Evolutionary conservation across 805 yeast species (phyloP), one percentile per base, ranked within the genome.

Genomic region (Candida methanosorbosa): DNA sequence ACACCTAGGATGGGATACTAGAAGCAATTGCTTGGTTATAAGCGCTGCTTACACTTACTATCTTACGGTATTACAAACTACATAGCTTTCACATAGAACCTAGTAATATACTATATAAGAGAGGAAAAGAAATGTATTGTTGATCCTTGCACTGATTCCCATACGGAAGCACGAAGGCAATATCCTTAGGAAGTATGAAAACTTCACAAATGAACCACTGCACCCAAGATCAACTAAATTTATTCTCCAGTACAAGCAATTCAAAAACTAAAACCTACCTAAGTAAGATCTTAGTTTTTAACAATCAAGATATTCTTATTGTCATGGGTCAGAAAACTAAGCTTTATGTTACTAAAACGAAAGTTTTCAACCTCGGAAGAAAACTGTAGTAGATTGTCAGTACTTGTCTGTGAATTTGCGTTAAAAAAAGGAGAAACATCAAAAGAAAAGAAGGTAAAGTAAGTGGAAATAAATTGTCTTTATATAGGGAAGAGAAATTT

Each of bases 151-250:
- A 71, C 63, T 71, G 56, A 47, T 52, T 70, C 76, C 66, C 77
- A 72, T 70, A 60, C 74, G 76, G 74, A 72, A 61, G 64, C 78
- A 70, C 78, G 75, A 72, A 72, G 77, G 78, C 61, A 61, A 58
- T n/a, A 48, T 72, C 74, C 74, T 69, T 68, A 65, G 68, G 56
- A 59, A 56, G 46, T 48, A 40, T 43, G 24, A 35, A 46, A 54
- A 56, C 42, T 37, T 39, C 50, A 58, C 70, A 45, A 52, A 70
- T 69, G 75, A 65, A 61, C 61, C 64, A 69, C 72, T 68, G 78
- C 78, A 72, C 78, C 78, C 78, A 71, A 72, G 78, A 72, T 63
- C 68, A 63, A 62, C 52, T 66, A 45, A 48, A n/a, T 42, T 63
- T 68, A 41, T 44, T 72, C 76, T 72, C 75, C 77, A 69, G 74